Evolutionary conservation across 768 basidiomycete species (phyloP), one percentile per base, ranked within the genome.

Genomic region (Vararia minispora): DNA sequence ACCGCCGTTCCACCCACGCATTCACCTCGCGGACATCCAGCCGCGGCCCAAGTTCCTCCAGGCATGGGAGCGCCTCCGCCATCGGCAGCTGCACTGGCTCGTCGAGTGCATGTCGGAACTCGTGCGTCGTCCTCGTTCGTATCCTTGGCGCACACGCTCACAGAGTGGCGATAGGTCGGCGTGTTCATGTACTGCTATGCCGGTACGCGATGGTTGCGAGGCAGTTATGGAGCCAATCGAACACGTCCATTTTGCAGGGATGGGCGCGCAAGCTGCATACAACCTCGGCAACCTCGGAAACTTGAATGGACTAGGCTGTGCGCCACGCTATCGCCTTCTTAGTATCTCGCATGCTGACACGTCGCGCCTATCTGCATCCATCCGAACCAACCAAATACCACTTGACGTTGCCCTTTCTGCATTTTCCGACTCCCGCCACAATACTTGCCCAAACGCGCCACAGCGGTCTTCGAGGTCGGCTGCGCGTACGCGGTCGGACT

Each of bases 401-500:
- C n/a, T n/a, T n/a, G n/a, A n/a, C n/a, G n/a, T n/a, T n/a, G n/a
- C n/a, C n/a, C n/a, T n/a, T n/a, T n/a, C n/a, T n/a, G n/a, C n/a
- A n/a, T n/a, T n/a, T n/a, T n/a, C n/a, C n/a, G n/a, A n/a, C n/a
- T n/a, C n/a, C n/a, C n/a, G n/a, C n/a, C n/a, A n/a, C n/a, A n/a
- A n/a, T n/a, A n/a, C n/a, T n/a, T n/a, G n/a, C n/a, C n/a, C n/a
- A n/a, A n/a, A n/a, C n/a, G n/a, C n/a, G n/a, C n/a, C n/a, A n/a
- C n/a, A n/a, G n/a, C 52, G 6, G 26, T 65, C 1, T 42, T 62
- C 16, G 58, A 55, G 22, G 48, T 65, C 37, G 65, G 59, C 11
- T 18, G 58, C 2, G 56, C 54, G 6, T 67, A 65, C 44, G 57
- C 53, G 2, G 14, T 66, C 13, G 65, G 64, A 2, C 61, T 64